Base-by-base conservation (phyloP, 75 land plant species). In the Selaginella tamariscina region DNA sequence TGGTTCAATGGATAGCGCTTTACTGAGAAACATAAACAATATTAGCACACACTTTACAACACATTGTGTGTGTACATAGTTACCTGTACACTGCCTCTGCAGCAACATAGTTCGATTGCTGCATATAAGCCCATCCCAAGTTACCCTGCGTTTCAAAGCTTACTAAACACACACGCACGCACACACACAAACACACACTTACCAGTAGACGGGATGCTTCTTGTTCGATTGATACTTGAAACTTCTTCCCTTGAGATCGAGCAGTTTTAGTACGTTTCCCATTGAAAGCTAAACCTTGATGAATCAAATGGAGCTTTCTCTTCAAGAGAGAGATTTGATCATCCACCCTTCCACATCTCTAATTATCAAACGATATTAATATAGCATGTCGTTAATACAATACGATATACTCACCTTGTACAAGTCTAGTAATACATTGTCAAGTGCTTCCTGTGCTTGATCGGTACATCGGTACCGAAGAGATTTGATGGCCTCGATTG, bases 51-150 rank as follows among this genome's bases (percentile, higher is more conserved):
- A n/a, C n/a, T n/a, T n/a, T n/a, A n/a, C n/a, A n/a, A n/a, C n/a
- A 15, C 49, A 39, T 5, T 39, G 49, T 5, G 49, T 5, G 15
- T 39, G 49, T 5, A 15, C 5, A 8, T 20, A 15, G 55, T 66
- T 73, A 77, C 89, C 81, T 78, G 44, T 94, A 94, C 2, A 89
- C 98, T 13, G 87, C 88, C 33, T 90, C 96, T n/a, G 96, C 98
- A 54, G 89, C 96, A 21, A 82, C 65, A 44, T 81, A 90, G 70
- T 84, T 90, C 32, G 80, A 77, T 30, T 94, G 88, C 79, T 94
- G 96, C 98, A 94, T 94, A 70, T 87, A 72, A 5, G 98, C 98
- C 98, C 96, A 94, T 39, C 98, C 98, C 69, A 94, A 69, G 62
- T 94, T 94, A 15, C 98, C 98, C 98, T 93, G 49, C 49, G 49